Percentiles rank a stretch among this genome's conserved stretches.
phyloP scores from a whole-genome alignment of 2,329 filamentous ascomycete species.

The Neonectria faginata region DNA sequence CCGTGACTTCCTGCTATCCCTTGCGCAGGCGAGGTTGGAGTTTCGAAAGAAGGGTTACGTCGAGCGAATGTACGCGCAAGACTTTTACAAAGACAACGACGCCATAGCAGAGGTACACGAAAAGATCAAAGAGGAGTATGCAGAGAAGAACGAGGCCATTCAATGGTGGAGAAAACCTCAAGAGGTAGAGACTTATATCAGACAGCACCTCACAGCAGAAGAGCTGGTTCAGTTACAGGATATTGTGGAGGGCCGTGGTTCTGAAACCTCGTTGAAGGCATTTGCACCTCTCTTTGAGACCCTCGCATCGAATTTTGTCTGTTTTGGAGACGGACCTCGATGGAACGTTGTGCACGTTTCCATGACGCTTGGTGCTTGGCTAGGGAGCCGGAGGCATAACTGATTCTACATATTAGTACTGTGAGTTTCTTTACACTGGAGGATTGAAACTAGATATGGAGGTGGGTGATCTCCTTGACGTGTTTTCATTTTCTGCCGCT shows the following conservation, averaged over 20 bases:
- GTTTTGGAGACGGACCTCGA: conserved; percentile 37
- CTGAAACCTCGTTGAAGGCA: conserved; percentile 18
- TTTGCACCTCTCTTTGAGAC: conserved; percentile 36
- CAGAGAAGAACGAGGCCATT: conserved; percentile 20
- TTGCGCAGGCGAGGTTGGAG: conserved; percentile 37
- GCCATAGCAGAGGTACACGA: conserved; percentile 14
- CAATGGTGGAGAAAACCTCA: conserved; percentile 42
- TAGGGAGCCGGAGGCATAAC: background rate
- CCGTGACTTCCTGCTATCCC: conserved; percentile 36
- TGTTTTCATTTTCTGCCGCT: background rate
- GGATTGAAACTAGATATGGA: background rate
- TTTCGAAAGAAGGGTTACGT: conserved; percentile 40
- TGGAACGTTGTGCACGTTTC: conserved; percentile 29
- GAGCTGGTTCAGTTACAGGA: conserved; percentile 36
- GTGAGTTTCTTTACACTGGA: background rate
- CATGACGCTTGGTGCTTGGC: conserved; percentile 22
- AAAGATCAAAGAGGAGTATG: conserved; percentile 33
- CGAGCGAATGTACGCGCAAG: conserved; percentile 23
- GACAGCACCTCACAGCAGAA: conserved; percentile 28
- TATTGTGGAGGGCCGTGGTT: conserved; percentile 38
- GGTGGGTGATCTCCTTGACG: background rate
- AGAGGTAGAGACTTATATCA: conserved; percentile 40
- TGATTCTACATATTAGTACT: background rate
- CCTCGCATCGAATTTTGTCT: conserved; percentile 40
- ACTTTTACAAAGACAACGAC: conserved; percentile 14